A percentile compares a stretch with the other conserved stretches of the same genome.
These are phyloP conservation scores for Microdochium paspali DNA, from an alignment of 2,329 filamentous ascomycete genomes.

Conservation along the genomic window DNA sequence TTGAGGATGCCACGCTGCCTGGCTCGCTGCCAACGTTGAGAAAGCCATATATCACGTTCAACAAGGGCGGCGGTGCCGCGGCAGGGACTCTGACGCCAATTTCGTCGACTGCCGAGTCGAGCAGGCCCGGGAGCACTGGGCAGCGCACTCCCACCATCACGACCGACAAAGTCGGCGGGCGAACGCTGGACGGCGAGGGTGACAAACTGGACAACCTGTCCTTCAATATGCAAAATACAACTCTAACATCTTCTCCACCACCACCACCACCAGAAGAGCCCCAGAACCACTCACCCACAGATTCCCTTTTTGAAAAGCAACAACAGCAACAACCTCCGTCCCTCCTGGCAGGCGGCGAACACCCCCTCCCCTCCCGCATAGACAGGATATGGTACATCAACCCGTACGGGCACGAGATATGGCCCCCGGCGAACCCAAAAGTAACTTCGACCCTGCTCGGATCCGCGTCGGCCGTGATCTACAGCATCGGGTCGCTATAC, in stretches of 20 bases:
- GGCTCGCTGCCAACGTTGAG: conserved; percentile 73
- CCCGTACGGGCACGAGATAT: conserved; percentile 94
- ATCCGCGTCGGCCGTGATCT: conserved; percentile 64
- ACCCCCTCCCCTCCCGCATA: conserved; percentile 70
- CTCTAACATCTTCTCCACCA: neutral
- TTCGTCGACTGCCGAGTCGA: neutral
- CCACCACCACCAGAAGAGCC: neutral
- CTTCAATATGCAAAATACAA: neutral
- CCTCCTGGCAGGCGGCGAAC: conserved; percentile 35
- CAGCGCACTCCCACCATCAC: neutral
- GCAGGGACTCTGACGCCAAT: neutral
- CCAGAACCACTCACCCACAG: neutral
- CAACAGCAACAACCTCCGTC: neutral
- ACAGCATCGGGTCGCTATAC: conserved; percentile 90
- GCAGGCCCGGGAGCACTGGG: neutral
- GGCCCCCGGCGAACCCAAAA: conserved; percentile 72
- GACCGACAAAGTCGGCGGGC: neutral
- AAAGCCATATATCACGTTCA: conserved; percentile 73
- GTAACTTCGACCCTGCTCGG: conserved; percentile 57
- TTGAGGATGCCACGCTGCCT: conserved; percentile 74
- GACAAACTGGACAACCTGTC: neutral
- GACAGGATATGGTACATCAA: conserved; percentile 93
- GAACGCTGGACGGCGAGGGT: neutral
- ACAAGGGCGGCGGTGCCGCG: conserved; percentile 38
- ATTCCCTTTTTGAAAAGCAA: neutral